Evolutionary conservation across 768 basidiomycete genomes (phyloP).

Genomic region (Asterophora parasitica): DNA sequence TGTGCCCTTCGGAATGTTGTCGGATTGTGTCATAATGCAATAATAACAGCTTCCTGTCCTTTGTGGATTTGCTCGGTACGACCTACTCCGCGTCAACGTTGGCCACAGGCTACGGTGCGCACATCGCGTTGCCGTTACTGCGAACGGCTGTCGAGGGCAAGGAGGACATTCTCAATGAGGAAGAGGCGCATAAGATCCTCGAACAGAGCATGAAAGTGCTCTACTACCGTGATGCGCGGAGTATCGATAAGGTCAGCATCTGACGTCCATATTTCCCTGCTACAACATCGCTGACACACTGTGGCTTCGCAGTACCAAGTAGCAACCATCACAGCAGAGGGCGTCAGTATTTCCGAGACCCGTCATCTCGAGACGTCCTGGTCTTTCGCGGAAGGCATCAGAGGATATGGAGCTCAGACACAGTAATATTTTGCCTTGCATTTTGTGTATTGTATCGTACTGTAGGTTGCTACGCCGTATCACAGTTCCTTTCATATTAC

Average conservation of each 20-base stretch:
- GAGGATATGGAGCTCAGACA: conserved; percentile 89
- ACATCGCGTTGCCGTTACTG: conserved; percentile 90
- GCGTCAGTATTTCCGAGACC: conserved; percentile 77
- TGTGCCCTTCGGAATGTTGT: conserved; percentile 14
- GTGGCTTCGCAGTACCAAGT: conserved; percentile 79
- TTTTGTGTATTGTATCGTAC: conserved; percentile 11
- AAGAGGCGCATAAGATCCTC: conserved; percentile 73
- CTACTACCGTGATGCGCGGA: conserved; percentile 94
- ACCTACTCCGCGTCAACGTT: conserved; percentile 92
- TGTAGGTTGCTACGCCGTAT: background rate
- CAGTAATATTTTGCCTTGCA: conserved; percentile 43
- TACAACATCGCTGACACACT: background rate
- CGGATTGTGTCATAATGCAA: background rate
- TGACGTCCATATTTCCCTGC: background rate
- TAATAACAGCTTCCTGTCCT: conserved; percentile 76
- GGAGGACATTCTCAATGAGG: conserved; percentile 70
- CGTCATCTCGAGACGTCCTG: conserved; percentile 74
- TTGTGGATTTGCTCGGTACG: conserved; percentile 93
- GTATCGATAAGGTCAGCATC: conserved; percentile 80
- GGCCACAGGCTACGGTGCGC: conserved; percentile 91
- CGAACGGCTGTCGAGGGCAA: conserved; percentile 86
- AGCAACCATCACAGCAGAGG: conserved; percentile 76
- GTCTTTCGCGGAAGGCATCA: conserved; percentile 88
- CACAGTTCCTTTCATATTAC: too few species aligned
- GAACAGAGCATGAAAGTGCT: conserved; percentile 88